A percentile compares a stretch with the other conserved stretches of the same genome.
phyloP scores from a whole-genome alignment of 352 stramenopile genomes.

The Pythium phragmiticola region DNA sequence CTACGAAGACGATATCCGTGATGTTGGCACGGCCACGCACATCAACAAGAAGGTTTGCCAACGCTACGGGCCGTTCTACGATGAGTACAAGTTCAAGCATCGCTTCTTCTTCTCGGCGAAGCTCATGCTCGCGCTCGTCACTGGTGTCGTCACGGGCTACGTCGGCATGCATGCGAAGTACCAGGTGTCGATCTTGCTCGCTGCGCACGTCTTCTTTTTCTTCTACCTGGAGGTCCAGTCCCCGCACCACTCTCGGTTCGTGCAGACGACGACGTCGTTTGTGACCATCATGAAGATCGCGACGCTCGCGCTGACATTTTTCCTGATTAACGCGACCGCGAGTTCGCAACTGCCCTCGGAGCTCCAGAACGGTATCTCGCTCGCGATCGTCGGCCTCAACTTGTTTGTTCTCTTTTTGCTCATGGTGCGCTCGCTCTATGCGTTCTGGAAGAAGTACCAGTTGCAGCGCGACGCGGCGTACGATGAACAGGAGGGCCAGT shows the following conservation, averaged over 20 bases:
- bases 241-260: constrained; percentile 36
- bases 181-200: constrained; percentile 37
- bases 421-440: constrained; percentile 36
- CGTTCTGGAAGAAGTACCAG: constrained; percentile 41
- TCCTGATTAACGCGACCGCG: constrained; percentile 36
- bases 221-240: constrained; percentile 35
- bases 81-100: constrained; percentile 89
- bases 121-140: constrained; percentile 38
- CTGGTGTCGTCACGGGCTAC: constrained; percentile 35
- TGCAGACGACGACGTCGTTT: constrained; percentile 38
- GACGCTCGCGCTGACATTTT: constrained; percentile 35
- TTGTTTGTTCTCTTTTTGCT: constrained; percentile 39
- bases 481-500: constrained; percentile 25
- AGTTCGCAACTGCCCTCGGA: constrained; percentile 25
- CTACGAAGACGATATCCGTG: constrained; percentile 70
- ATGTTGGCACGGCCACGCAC: constrained; percentile 76
- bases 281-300: constrained; percentile 46
- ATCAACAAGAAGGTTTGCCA: constrained; percentile 82
- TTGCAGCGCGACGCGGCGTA: constrained; percentile 31
- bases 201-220: constrained; percentile 38
- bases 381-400: constrained; percentile 38
- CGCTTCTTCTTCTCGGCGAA: constrained; percentile 84
- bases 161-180: constrained; percentile 29
- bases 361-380: constrained; percentile 37
- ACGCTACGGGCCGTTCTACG: constrained; percentile 80